Evolutionary conservation across 192 early-diverging fungal species (phyloP).

Genomic region (Mortierella antarctica): DNA sequence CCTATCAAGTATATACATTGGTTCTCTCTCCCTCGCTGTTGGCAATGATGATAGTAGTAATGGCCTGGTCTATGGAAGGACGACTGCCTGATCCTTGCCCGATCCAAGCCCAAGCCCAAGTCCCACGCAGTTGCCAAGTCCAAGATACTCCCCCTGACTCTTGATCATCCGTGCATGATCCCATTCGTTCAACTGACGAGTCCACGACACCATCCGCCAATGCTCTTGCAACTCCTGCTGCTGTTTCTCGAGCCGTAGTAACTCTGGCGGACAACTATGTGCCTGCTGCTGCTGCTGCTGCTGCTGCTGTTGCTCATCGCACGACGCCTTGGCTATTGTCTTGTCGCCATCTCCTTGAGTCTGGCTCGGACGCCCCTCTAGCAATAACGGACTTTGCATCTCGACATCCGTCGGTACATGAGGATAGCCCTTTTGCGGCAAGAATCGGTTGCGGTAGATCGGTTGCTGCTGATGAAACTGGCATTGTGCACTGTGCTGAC

Average conservation of each 20-base stretch:
- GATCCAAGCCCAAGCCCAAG: neutral
- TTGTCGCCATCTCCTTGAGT: too few species aligned
- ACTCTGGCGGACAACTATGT: conserved; percentile 8
- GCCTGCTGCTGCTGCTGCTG: neutral
- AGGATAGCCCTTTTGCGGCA: conserved; percentile 10
- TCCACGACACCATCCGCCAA: conserved; percentile 49
- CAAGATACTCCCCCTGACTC: conserved; percentile 23
- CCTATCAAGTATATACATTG: too few species aligned
- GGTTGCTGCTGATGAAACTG: conserved; percentile 13
- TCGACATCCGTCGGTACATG: neutral
- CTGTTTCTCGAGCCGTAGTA: conserved; percentile 15
- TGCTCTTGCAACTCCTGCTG: conserved; percentile 36
- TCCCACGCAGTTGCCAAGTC: conserved; percentile 6
- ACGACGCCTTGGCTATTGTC: too few species aligned
- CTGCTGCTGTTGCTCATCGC: conserved; percentile 2
- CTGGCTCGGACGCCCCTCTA: too few species aligned
- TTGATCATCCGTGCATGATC: conserved; percentile 49
- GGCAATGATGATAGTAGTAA: too few species aligned
- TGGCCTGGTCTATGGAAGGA: too few species aligned
- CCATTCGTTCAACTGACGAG: conserved; percentile 47
- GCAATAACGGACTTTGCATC: too few species aligned
- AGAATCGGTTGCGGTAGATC: conserved; percentile 19
- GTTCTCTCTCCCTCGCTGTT: too few species aligned
- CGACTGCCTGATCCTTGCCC: too few species aligned
- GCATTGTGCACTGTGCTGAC: neutral